Percentiles rank a stretch among this genome's conserved stretches.
Evolutionary conservation across 1,284 basidiomycete species (phyloP).

Genomic region (Spongiforma sp.): DNA sequence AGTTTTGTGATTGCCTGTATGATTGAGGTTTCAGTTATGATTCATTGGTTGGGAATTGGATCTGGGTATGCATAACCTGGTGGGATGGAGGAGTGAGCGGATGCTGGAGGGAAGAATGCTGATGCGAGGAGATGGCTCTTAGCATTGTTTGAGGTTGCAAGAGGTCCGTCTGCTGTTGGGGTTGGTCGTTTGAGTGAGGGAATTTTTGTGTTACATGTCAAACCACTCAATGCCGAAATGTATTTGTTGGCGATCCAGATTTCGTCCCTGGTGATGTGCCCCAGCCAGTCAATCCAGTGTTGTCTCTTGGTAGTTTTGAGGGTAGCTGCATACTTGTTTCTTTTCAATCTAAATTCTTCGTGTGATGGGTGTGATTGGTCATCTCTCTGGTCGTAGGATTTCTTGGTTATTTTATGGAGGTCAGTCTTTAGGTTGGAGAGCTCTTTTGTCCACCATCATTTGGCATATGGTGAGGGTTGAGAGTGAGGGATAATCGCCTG

Average conservation of each 20-base stretch:
- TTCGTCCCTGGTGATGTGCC: not conserved
- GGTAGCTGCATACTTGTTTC: not conserved
- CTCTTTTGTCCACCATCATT: not conserved
- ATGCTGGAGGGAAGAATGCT: not conserved
- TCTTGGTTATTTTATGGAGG: not conserved
- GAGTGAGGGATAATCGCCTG: conserved; percentile 21
- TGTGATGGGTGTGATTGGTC: not conserved
- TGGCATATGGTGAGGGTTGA: conserved; percentile 18
- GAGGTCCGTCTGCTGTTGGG: no score
- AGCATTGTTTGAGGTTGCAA: not conserved
- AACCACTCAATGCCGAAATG: not conserved
- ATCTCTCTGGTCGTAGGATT: not conserved
- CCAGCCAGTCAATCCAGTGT: not conserved
- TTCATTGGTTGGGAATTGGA: not conserved
- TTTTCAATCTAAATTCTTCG: not conserved
- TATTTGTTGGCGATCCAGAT: conserved; percentile 1
- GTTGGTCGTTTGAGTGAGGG: not conserved
- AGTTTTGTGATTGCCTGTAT: not conserved
- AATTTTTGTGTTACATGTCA: not conserved
- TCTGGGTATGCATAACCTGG: not conserved
- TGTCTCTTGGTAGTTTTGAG: not conserved
- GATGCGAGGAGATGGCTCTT: not conserved
- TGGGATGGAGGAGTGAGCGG: not conserved
- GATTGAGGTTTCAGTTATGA: not conserved
- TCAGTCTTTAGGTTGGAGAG: conserved; percentile 35